Evolutionary conservation across 305 asterid genomes (phyloP), one percentile per base, ranked within the genome.

Genomic region (Andrographis paniculata): DNA sequence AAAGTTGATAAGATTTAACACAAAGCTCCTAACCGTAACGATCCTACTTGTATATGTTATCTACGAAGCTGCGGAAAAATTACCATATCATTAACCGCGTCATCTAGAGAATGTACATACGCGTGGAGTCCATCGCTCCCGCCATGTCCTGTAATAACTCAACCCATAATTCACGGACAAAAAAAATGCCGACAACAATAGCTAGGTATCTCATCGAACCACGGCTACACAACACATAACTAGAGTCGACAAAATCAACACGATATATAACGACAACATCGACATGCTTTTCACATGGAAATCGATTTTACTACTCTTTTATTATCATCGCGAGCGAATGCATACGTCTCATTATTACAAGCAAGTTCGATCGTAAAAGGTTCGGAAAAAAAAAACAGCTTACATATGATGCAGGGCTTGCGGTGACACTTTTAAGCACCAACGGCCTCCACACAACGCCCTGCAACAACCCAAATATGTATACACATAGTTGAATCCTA

Each of bases 41-140:
- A 13, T 17, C 14, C 38, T 10, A 33, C 2, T 37, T 31, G n/a
- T n/a, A n/a, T n/a, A n/a, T n/a, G n/a, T 31, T 14, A 31, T 31
- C 13, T 14, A 31, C 2, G 37, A 31, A 31, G 8, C 33, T 20
- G 36, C 14, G 21, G 45, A 24, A 51, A 10, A 62, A 37, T n/a
- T 69, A 86, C 98, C 91, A 55, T 44, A 49, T 89, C 98, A 48
- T 45, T 58, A 41, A 89, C 92, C 23, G 98, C 92, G 64, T 71
- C 63, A 60, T 82, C 94, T 8, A 86, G 86, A 42, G 94, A 86
- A 63, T 67, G 94, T 43, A 89, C 88, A 52, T 82, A 89, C 15
- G 95, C 98, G 37, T 89, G 96, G 33, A 89, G 76, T 20, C 95
- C 98, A 50, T 86, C 98, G 48, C 98, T 89, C 59, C 98, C 98